Evolutionary conservation across 2,329 filamentous ascomycete species (phyloP).

Genomic region (Paraconiothyrium brasiliense): DNA sequence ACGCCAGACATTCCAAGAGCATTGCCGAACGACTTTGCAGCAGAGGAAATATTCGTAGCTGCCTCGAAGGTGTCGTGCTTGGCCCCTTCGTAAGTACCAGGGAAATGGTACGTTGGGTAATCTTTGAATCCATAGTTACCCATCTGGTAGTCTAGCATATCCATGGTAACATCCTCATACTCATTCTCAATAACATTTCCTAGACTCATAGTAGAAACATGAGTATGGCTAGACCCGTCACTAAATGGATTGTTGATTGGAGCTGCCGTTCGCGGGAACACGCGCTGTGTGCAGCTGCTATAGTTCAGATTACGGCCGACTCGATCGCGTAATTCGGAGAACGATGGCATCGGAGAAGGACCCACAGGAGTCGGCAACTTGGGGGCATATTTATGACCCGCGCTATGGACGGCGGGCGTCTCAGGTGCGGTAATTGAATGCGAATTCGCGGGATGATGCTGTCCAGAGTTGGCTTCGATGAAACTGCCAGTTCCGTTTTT

Average conservation of each 20-base stretch:
- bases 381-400: neutral
- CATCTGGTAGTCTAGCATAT: slow-evolving; percentile 4
- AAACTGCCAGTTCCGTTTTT: neutral
- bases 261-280: neutral
- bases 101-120: slow-evolving; percentile 23
- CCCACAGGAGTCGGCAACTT: neutral
- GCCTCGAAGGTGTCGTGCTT: slow-evolving; percentile 22
- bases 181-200: neutral
- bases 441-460: too few relatives aligned
- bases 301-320: neutral
- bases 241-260: neutral
- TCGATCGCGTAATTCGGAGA: neutral
- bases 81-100: slow-evolving; percentile 30
- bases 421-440: neutral
- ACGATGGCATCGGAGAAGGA: slow-evolving; percentile 1
- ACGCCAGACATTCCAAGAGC: slow-evolving; percentile 24
- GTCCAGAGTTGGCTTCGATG: too few relatives aligned
- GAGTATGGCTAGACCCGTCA: neutral
- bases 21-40: slow-evolving; percentile 21
- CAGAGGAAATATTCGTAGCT: slow-evolving; percentile 17
- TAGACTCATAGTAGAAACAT: neutral
- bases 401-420: neutral
- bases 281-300: neutral
- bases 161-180: neutral
- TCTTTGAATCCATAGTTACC: neutral